A percentile compares a stretch with the other conserved stretches of the same genome.
Conservation (phyloP, 768 basidiomycete genomes). For the Lactarius psammicola region DNA sequence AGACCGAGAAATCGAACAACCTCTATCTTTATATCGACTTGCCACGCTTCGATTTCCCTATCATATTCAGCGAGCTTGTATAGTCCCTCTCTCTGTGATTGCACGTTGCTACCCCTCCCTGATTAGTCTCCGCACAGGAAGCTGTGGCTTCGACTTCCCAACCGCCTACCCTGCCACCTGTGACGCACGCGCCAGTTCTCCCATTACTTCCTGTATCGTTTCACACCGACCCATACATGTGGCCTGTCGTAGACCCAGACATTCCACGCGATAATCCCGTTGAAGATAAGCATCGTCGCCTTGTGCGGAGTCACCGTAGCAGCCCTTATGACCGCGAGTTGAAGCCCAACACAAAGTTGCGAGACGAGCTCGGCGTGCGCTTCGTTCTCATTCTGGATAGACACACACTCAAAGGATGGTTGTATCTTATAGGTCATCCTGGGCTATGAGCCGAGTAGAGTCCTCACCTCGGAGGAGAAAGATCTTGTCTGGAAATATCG, state of each 20-base stretch:
- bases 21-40: constrained; percentile 96
- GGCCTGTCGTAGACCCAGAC: constrained; percentile 91
- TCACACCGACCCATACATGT: constrained; percentile 67
- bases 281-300: constrained; percentile 92
- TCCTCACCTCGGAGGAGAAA: constrained; percentile 87
- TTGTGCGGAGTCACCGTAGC: constrained; percentile 92
- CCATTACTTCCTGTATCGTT: constrained; percentile 50
- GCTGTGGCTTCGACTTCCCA: constrained; percentile 31
- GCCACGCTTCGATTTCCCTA: constrained; percentile 95
- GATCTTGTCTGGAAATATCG: constrained; percentile 98
- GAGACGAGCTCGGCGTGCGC: constrained; percentile 87
- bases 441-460: constrained; percentile 85
- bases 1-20: constrained; percentile 88
- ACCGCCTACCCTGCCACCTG: constrained; percentile 43
- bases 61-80: constrained; percentile 90
- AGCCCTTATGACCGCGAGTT: constrained; percentile 94
- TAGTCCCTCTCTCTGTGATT: constrained; percentile 32
- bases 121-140: constrained; percentile 13
- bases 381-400: constrained; percentile 1
- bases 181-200: constrained; percentile 43
- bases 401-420: not conserved
- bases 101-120: not conserved
- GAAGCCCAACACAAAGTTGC: constrained; percentile 93
- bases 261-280: constrained; percentile 91
- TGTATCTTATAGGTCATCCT: constrained; percentile 66